Conservation (phyloP, 2,329 filamentous ascomycete species). For the Akanthomyces lecanii region DNA sequence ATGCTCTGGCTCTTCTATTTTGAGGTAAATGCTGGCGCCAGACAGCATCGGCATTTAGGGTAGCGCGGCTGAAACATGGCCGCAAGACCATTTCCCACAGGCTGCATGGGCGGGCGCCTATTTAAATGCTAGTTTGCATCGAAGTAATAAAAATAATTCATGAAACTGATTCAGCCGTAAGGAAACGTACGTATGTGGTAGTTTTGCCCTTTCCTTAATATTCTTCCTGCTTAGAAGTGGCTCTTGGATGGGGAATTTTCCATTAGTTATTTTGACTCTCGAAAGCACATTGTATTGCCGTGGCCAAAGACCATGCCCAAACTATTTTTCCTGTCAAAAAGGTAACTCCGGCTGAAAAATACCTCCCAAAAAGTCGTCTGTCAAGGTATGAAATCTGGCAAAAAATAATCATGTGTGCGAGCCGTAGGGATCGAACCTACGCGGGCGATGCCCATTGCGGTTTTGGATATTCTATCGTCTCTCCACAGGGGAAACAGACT, state of each 20-base stretch:
- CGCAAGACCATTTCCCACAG: not conserved
- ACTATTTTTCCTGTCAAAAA: no score
- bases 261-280: no score
- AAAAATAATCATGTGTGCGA: conserved; percentile 32
- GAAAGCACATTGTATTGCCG: no score
- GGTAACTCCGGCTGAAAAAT: no score
- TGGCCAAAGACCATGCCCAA: no score
- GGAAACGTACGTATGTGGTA: no score
- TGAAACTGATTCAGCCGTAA: not conserved
- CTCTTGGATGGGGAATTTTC: no score
- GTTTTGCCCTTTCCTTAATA: no score
- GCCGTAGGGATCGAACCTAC: conserved; percentile 50
- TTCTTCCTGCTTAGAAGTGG: no score
- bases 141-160: not conserved
- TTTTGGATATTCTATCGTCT: conserved; percentile 23
- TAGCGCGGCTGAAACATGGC: not conserved
- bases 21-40: not conserved
- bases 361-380: no score
- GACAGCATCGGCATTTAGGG: not conserved
- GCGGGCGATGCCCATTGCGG: conserved; percentile 42
- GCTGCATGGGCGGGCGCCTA: not conserved
- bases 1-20: not conserved
- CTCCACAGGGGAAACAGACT: conserved; percentile 14
- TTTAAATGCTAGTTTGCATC: not conserved
- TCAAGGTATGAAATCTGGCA: not conserved